These are phyloP conservation scores for Trichoderma koningii DNA, from an alignment of 2,329 filamentous ascomycete genomes.

Conservation along the genomic window DNA sequence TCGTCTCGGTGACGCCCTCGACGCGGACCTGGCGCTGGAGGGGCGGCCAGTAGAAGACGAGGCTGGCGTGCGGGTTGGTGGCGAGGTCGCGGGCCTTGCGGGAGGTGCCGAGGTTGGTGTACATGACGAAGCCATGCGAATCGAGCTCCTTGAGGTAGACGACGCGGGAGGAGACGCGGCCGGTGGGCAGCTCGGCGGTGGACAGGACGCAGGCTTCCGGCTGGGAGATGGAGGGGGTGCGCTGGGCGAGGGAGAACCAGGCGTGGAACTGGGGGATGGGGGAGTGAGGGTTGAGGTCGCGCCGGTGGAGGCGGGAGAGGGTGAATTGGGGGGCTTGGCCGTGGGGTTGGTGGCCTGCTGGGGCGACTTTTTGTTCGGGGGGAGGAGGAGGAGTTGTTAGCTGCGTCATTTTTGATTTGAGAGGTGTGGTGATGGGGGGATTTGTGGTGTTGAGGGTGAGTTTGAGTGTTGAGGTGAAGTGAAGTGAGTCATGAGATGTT, in stretches of 20 bases:
- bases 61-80: constrained; percentile 73
- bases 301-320: constrained; percentile 58
- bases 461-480: background rate
- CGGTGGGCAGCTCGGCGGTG: constrained; percentile 80
- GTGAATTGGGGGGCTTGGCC: constrained; percentile 77
- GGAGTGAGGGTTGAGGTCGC: constrained; percentile 60
- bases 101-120: constrained; percentile 87
- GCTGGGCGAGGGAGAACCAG: constrained; percentile 80
- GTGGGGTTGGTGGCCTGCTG: constrained; percentile 58
- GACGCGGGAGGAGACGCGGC: constrained; percentile 79
- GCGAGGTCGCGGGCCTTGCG: constrained; percentile 67
- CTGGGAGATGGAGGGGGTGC: constrained; percentile 60
- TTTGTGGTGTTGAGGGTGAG: constrained; percentile 6
- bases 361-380: constrained; percentile 54
- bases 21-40: constrained; percentile 89
- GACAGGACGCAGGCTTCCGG: constrained; percentile 88
- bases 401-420: background rate
- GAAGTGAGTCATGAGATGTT: background rate
- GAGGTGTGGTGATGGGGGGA: background rate
- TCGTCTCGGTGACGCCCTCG: constrained; percentile 72
- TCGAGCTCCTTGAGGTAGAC: constrained; percentile 98
- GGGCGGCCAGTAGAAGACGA: constrained; percentile 89
- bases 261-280: constrained; percentile 83
- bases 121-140: constrained; percentile 79
- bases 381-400: background rate